Percentiles rank a stretch among this genome's conserved stretches.
Conservation (phyloP, 73 alveolate genomes). For the Tetrahymena malaccensis region DNA sequence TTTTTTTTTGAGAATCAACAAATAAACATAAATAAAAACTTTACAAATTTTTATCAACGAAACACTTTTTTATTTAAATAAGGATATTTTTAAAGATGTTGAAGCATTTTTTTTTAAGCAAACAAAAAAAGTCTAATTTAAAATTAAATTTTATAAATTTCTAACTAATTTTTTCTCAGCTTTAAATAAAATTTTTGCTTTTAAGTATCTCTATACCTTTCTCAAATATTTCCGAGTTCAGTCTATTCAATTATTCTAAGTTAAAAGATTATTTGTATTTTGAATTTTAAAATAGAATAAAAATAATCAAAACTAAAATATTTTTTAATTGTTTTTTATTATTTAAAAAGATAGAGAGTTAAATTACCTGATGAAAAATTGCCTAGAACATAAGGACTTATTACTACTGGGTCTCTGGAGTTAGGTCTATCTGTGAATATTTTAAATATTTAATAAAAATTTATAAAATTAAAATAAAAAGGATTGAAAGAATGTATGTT, state of each 20-base stretch:
- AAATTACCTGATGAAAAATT: not conserved
- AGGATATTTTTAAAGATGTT: too few species aligned
- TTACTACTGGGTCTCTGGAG: slow-evolving; percentile 28
- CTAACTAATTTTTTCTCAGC: not conserved
- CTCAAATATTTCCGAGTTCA: not conserved
- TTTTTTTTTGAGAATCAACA: too few species aligned
- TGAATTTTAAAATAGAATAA: too few species aligned
- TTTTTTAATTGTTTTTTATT: too few species aligned
- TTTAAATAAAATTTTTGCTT: not conserved
- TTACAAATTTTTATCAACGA: too few species aligned
- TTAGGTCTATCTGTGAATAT: not conserved
- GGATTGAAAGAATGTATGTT: too few species aligned
- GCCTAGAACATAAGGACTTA: slow-evolving; percentile 19
- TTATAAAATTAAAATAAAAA: not conserved
- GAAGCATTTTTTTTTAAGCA: not conserved
- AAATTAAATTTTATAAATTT: too few species aligned
- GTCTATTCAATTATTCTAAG: not conserved
- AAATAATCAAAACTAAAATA: too few species aligned
- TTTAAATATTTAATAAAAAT: not conserved
- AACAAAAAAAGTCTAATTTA: too few species aligned
- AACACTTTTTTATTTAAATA: too few species aligned
- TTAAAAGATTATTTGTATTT: not conserved
- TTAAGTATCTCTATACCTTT: not conserved
- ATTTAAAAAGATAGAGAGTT: not conserved
- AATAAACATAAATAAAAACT: too few species aligned